Evolutionary conservation across 352 stramenopile genomes (phyloP).

Genomic region (Lagenidium giganteum): DNA sequence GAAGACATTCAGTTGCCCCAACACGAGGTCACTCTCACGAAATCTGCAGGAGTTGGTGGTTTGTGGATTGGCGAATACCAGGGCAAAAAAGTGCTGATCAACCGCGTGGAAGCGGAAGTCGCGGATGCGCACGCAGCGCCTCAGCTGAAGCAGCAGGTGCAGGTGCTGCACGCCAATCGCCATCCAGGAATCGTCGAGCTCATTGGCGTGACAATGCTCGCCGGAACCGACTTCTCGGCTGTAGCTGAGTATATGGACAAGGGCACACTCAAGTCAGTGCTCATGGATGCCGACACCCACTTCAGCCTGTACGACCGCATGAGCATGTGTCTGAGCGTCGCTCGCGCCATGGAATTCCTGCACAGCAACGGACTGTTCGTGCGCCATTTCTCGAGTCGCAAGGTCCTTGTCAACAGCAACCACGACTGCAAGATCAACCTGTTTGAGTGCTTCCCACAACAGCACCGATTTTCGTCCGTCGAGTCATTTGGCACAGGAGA

Average conservation of each 20-base stretch:
- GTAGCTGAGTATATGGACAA: slow-evolving; percentile 77
- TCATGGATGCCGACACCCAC: slow-evolving; percentile 46
- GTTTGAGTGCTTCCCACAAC: slow-evolving; percentile 30
- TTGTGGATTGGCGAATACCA: slow-evolving; percentile 61
- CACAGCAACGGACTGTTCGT: slow-evolving; percentile 44
- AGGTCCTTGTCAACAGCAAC: slow-evolving; percentile 46
- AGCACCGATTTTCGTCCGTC: not conserved
- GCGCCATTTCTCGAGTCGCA: slow-evolving; percentile 42
- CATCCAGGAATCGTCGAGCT: slow-evolving; percentile 67
- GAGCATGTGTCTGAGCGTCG: slow-evolving; percentile 66
- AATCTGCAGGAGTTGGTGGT: slow-evolving; percentile 37
- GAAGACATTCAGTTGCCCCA: slow-evolving; percentile 44
- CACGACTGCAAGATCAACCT: slow-evolving; percentile 55
- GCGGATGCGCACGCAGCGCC: slow-evolving; percentile 54
- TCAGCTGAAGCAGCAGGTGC: slow-evolving; percentile 51
- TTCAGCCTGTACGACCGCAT: slow-evolving; percentile 50
- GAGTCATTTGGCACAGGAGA: slow-evolving; percentile 42
- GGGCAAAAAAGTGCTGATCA: slow-evolving; percentile 53
- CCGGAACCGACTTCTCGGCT: slow-evolving; percentile 70
- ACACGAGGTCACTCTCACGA: slow-evolving; percentile 48
- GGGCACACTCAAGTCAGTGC: slow-evolving; percentile 52
- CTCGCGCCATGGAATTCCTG: slow-evolving; percentile 52
- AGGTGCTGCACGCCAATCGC: slow-evolving; percentile 35
- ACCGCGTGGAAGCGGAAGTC: slow-evolving; percentile 65
- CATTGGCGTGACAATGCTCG: slow-evolving; percentile 63